phyloP scores from a whole-genome alignment of 345 rosid species.

The Punica granatum region DNA sequence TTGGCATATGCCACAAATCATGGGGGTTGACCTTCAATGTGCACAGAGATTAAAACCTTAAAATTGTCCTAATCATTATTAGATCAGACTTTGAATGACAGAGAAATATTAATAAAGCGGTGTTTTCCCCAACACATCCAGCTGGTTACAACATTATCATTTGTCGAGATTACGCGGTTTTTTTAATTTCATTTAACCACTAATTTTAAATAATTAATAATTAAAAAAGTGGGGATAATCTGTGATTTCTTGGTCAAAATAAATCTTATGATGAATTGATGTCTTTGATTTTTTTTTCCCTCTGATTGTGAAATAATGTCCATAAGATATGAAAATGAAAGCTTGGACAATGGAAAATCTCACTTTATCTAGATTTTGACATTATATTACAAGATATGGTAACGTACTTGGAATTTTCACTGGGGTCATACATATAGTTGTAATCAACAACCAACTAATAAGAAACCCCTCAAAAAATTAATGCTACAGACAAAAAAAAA shows the following conservation, averaged over 20 bases:
- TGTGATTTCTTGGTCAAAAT: background rate
- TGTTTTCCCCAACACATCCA: conserved; percentile 36
- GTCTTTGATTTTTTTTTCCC: background rate
- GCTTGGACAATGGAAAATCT: background rate
- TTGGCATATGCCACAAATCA: conserved; percentile 30
- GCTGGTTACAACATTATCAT: conserved; percentile 69
- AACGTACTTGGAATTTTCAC: conserved; percentile 29
- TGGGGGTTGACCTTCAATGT: conserved; percentile 22
- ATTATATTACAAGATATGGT: conserved; percentile 27
- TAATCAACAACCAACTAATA: conserved; percentile 20
- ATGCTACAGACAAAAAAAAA: conserved; percentile 9
- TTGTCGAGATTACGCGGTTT: conserved; percentile 37
- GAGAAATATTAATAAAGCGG: background rate
- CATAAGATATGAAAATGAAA: conserved; percentile 4
- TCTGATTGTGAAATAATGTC: background rate
- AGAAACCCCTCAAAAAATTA: conserved; percentile 16
- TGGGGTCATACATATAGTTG: conserved; percentile 11
- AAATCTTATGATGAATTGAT: background rate
- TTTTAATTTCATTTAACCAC: conserved; percentile 11
- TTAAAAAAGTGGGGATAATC: background rate
- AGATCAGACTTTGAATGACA: conserved; percentile 27
- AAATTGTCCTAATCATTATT: conserved; percentile 42
- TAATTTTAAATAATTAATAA: background rate
- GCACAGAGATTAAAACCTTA: conserved; percentile 14
- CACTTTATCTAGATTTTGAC: conserved; percentile 23